phyloP scores from a whole-genome alignment of 106 monocot species.

The Dioscorea alata region DNA sequence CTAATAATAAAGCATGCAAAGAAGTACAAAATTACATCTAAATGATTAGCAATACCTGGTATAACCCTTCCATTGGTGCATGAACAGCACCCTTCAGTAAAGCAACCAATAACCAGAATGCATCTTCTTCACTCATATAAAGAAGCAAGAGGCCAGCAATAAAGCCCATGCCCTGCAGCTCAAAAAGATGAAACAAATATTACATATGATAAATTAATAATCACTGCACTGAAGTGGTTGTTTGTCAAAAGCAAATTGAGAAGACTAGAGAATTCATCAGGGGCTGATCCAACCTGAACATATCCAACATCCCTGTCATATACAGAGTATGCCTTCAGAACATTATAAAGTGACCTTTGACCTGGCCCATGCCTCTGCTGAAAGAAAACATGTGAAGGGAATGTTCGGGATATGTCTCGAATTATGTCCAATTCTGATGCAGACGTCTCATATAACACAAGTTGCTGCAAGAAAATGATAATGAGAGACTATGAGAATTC shows the following conservation, averaged over 20 bases:
- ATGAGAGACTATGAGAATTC: too few species aligned
- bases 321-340: conserved; percentile 95
- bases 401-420: conserved; percentile 95
- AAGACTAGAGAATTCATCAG: too few species aligned
- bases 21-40: too few species aligned
- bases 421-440: conserved; percentile 96
- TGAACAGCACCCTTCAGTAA: conserved; percentile 96
- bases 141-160: conserved; percentile 88
- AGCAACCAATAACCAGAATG: conserved; percentile 98
- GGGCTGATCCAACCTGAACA: conserved; percentile 64
- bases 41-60: conserved; percentile 29
- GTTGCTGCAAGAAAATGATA: conserved; percentile 51
- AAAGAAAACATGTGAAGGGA: conserved; percentile 95
- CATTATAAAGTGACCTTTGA: conserved; percentile 95
- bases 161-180: conserved; percentile 93
- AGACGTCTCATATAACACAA: conserved; percentile 96
- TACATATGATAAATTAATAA: conserved; percentile 7
- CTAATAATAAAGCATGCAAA: too few species aligned
- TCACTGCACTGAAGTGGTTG: background rate
- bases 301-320: conserved; percentile 98
- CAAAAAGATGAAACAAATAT: conserved; percentile 10
- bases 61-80: conserved; percentile 96
- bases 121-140: conserved; percentile 99
- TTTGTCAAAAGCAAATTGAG: background rate
- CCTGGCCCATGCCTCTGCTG: conserved; percentile 98